Conservation (phyloP, 2,329 filamentous ascomycete genomes). For the Delphinella strobiligena region DNA sequence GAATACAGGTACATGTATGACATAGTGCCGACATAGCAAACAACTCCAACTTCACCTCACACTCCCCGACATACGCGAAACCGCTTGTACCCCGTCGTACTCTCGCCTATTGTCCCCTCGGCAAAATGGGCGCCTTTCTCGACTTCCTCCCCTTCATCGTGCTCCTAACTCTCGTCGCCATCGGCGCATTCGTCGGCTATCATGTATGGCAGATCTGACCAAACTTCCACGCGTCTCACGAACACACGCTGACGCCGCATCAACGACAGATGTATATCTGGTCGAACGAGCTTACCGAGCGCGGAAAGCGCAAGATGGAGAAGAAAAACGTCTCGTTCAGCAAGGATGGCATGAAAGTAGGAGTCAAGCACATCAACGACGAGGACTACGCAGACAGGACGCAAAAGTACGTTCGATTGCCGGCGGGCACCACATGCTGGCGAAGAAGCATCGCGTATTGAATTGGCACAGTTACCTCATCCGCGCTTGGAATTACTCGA, state of each 20-base stretch:
- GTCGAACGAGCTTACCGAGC: conserved; percentile 51
- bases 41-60: too few relatives aligned
- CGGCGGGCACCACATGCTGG: too few relatives aligned
- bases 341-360: conserved; percentile 59
- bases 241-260: neutral
- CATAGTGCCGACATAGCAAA: too few relatives aligned
- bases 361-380: conserved; percentile 54
- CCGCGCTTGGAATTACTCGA: conserved; percentile 36
- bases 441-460: too few relatives aligned
- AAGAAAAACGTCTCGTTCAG: conserved; percentile 65
- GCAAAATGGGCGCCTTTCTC: conserved; percentile 24
- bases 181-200: conserved; percentile 54
- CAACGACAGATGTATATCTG: conserved; percentile 48
- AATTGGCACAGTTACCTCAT: conserved; percentile 26
- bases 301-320: conserved; percentile 58
- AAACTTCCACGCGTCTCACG: neutral
- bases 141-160: conserved; percentile 56
- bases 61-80: too few relatives aligned
- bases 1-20: too few relatives aligned
- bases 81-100: too few relatives aligned
- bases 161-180: conserved; percentile 46
- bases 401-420: conserved; percentile 40
- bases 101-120: too few relatives aligned
- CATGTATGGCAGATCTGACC: conserved; percentile 29
- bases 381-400: conserved; percentile 65